Base-by-base conservation (phyloP, 2,329 filamentous ascomycete genomes). In the Penicillium sp. region DNA sequence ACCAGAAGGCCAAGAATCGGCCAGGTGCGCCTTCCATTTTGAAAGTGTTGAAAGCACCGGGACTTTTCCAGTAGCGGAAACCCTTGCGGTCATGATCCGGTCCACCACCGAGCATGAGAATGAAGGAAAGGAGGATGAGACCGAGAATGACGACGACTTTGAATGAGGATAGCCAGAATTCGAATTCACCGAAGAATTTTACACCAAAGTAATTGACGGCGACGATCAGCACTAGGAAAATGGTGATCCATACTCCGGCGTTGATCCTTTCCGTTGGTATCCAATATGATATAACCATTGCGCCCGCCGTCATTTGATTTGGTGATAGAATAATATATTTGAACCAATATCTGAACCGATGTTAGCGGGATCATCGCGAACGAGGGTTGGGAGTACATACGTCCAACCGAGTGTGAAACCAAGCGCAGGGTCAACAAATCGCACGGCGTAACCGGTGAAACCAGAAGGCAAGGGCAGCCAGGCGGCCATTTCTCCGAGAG, bases 251-350 rank as follows among this genome's bases (percentile, higher is more conserved):
- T 11, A 93, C 88, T 47, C 88, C 90, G 0, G 89, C 86, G 66
- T 93, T 92, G 52, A 93, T 79, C 41, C 74, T 77, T 0, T 88
- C 81, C 27, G 82, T 75, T 1, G 78, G 70, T 10, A 90, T 75
- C 90, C 91, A 95, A 65, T 85, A 91, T 62, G 88, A 84, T 54
- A 95, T 88, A 53, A 93, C 88, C 35, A 95, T 74, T 5, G 89
- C 84, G n/a, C 82, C 84, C 27, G 90, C 90, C 0, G 90, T 94
- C 36, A 95, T 77, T 70, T 95, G 90, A 67, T 94, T 94, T 1
- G 91, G 90, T 1, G 89, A 91, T 46, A 89, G 82, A 65, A 95
- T 92, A 69, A 94, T 89, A 71, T 94, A 94, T 69, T 84, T 92
- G 74, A 86, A 82, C 82, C 84, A 89, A 62, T 74, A 76, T 30